phyloP scores from a whole-genome alignment of 139 green algal genomes.

The Asterochloris erici region DNA sequence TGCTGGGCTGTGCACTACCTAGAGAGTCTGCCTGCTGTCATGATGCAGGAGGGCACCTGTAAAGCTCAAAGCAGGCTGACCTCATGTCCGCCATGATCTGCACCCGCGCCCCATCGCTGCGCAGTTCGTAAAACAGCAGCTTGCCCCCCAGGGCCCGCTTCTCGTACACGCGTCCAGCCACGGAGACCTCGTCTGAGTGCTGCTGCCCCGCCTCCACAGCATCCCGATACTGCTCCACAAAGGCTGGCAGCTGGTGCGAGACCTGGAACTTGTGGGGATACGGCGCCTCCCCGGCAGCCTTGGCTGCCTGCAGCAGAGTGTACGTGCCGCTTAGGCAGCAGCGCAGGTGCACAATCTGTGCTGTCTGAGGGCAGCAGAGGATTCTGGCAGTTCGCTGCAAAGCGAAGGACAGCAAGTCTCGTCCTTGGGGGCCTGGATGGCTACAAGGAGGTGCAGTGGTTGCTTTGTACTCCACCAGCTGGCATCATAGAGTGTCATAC shows the following conservation, averaged over 20 bases:
- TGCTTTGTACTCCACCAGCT: no score
- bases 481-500: no score
- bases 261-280: conserved; percentile 98
- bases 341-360: no score
- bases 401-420: no score
- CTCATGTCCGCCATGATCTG: conserved; percentile 93
- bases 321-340: no score
- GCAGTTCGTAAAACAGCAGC: conserved; percentile 97
- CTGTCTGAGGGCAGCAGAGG: no score
- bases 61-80: conserved; percentile 5
- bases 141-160: conserved; percentile 89
- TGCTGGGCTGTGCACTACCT: no score
- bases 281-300: conserved; percentile 82
- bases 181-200: conserved; percentile 36
- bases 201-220: conserved; percentile 66
- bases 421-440: no score
- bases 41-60: background rate
- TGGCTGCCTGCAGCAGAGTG: conserved; percentile 53
- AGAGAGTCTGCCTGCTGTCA: no score
- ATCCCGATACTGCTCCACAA: conserved; percentile 69
- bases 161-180: conserved; percentile 75
- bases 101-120: conserved; percentile 82
- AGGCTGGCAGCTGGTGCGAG: conserved; percentile 66
- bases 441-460: no score
- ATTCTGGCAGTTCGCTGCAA: no score